Conservation (phyloP, 2,329 filamentous ascomycete genomes). For the Stachybotrys chlorohalonatus region DNA sequence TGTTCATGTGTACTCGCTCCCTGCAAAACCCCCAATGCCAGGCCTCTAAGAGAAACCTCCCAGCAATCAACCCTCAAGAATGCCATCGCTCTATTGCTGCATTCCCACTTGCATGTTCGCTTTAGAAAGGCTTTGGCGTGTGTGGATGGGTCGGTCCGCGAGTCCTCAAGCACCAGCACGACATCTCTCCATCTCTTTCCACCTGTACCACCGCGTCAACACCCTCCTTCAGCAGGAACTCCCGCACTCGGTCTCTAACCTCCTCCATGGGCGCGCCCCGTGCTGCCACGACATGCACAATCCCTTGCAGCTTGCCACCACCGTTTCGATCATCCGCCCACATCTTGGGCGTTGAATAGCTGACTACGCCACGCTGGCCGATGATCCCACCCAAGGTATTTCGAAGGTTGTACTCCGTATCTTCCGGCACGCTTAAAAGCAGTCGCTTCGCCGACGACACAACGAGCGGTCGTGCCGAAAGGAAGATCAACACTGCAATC, state of each 20-base stretch:
- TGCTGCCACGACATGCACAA: conserved; percentile 77
- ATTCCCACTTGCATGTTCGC: not conserved
- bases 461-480: conserved; percentile 84
- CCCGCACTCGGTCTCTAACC: conserved; percentile 65
- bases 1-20: not conserved
- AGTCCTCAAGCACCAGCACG: conserved; percentile 46
- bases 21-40: not conserved
- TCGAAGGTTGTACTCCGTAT: conserved; percentile 79
- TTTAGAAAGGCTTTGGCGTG: conserved; percentile 22
- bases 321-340: conserved; percentile 70
- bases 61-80: no score
- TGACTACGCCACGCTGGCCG: conserved; percentile 72
- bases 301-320: conserved; percentile 57
- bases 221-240: conserved; percentile 59
- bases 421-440: conserved; percentile 74
- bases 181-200: conserved; percentile 68
- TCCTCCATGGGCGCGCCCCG: conserved; percentile 69
- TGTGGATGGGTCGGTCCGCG: conserved; percentile 17
- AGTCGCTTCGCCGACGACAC: conserved; percentile 74
- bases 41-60: not conserved
- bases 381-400: conserved; percentile 78
- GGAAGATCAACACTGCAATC: conserved; percentile 86
- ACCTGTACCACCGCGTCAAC: conserved; percentile 84
- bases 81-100: not conserved
- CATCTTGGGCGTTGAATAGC: conserved; percentile 81